A percentile compares a stretch with the other conserved stretches of the same genome.
Evolutionary conservation across 169 alveolate species (phyloP).

Genomic region (Plasmodium coatneyi): DNA sequence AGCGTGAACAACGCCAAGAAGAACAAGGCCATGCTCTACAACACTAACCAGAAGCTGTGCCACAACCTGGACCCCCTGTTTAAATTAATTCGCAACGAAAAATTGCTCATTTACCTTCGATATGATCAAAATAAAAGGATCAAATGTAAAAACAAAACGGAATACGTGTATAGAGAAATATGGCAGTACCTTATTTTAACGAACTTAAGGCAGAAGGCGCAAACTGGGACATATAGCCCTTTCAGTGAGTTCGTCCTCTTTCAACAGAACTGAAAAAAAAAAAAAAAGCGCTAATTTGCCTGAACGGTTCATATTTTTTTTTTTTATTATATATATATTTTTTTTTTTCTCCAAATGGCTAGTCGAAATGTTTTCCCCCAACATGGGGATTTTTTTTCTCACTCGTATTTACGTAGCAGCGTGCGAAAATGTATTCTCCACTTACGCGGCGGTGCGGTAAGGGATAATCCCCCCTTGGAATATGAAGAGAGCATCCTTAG

Average conservation of each 20-base stretch:
- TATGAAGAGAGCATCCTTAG: not conserved
- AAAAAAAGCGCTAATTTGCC: not conserved
- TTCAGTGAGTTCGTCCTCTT: conserved; percentile 34
- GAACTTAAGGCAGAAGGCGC: not conserved
- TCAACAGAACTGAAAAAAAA: not conserved
- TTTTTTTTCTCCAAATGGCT: not conserved
- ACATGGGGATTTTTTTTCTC: not conserved
- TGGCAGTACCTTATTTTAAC: conserved; percentile 59
- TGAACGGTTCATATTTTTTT: not conserved
- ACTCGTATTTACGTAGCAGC: not conserved
- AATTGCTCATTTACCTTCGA: conserved; percentile 43
- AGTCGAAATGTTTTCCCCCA: not conserved
- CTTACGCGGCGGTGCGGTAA: not conserved
- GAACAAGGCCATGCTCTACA: conserved; percentile 16
- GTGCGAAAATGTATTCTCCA: not conserved
- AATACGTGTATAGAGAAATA: conserved; percentile 29
- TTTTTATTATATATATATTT: not conserved
- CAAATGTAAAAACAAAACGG: conserved; percentile 59
- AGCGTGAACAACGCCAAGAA: conserved; percentile 50
- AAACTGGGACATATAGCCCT: not conserved
- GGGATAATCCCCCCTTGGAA: not conserved
- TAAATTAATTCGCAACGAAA: conserved; percentile 30
- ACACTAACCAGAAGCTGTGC: conserved; percentile 26
- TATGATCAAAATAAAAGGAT: conserved; percentile 62
- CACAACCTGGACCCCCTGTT: conserved; percentile 32